Evolutionary conservation across 2,329 filamentous ascomycete species (phyloP).

Genomic region (Knufia petricola): DNA sequence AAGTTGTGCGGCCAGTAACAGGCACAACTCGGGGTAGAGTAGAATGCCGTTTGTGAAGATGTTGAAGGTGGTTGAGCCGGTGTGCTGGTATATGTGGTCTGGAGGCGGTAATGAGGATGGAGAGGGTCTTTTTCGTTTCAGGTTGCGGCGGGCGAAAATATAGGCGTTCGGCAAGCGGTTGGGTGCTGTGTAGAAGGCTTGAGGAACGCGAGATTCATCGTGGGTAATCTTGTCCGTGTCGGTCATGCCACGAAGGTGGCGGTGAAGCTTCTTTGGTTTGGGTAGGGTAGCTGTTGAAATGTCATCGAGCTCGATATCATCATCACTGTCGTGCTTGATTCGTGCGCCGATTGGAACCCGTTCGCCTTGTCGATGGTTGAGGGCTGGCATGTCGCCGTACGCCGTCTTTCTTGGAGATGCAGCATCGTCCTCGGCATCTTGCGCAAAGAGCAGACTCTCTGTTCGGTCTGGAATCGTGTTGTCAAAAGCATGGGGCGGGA

Average conservation of each 20-base stretch:
- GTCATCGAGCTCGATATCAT: background rate
- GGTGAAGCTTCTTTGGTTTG: background rate
- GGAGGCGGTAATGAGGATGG: conserved; percentile 17
- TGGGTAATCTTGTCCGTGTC: background rate
- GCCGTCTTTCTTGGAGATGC: background rate
- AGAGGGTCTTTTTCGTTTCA: conserved; percentile 17
- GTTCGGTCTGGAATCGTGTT: background rate
- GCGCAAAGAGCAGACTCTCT: background rate
- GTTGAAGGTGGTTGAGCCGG: conserved; percentile 19
- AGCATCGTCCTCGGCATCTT: background rate
- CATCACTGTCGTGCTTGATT: background rate
- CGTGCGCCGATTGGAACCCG: conserved; percentile 5
- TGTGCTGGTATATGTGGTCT: conserved; percentile 17
- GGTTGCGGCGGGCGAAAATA: conserved; percentile 10
- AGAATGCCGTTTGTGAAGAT: conserved; percentile 21
- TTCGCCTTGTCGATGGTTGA: background rate
- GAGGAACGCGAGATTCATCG: background rate
- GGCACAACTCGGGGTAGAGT: conserved; percentile 42
- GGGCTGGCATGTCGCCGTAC: conserved; percentile 2
- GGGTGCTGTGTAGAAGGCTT: conserved; percentile 9
- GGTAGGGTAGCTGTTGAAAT: background rate
- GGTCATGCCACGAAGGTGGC: background rate
- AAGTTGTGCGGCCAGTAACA: conserved; percentile 48
- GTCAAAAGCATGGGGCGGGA: background rate
- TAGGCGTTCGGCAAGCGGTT: conserved; percentile 15